phyloP scores from a whole-genome alignment of 2,329 filamentous ascomycete genomes.

The Cladorrhinum sp. region DNA sequence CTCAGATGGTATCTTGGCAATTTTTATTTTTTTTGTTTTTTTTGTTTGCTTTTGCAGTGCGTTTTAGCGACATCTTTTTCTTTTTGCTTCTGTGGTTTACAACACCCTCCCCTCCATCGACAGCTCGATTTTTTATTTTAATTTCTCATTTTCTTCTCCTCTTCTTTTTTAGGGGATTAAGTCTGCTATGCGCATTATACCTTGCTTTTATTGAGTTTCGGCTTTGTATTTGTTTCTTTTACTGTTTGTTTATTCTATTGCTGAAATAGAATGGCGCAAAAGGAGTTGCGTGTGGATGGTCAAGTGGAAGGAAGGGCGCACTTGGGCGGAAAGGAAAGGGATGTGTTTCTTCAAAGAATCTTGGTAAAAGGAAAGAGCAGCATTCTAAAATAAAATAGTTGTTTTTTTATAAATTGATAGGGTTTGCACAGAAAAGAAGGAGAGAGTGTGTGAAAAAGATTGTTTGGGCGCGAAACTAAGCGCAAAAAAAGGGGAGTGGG shows the following conservation, averaged over 20 bases:
- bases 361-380: not conserved
- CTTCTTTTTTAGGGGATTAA: not conserved
- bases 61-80: not conserved
- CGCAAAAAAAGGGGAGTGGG: too few species aligned
- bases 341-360: not conserved
- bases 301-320: not conserved
- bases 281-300: too few species aligned
- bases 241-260: not conserved
- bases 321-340: not conserved
- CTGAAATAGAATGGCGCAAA: not conserved
- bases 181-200: not conserved
- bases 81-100: not conserved
- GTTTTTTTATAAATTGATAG: not conserved
- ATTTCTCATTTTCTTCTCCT: not conserved
- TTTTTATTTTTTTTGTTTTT: not conserved
- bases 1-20: conserved; percentile 7
- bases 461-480: too few species aligned
- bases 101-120: not conserved
- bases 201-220: not conserved
- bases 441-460: too few species aligned
- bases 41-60: not conserved
- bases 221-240: too few species aligned
- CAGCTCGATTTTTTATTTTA: not conserved
- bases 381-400: not conserved
- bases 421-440: not conserved